Percentiles rank a stretch among this genome's conserved stretches.
phyloP scores from a whole-genome alignment of 169 alveolate species.

The Plasmodium knowlesi region DNA sequence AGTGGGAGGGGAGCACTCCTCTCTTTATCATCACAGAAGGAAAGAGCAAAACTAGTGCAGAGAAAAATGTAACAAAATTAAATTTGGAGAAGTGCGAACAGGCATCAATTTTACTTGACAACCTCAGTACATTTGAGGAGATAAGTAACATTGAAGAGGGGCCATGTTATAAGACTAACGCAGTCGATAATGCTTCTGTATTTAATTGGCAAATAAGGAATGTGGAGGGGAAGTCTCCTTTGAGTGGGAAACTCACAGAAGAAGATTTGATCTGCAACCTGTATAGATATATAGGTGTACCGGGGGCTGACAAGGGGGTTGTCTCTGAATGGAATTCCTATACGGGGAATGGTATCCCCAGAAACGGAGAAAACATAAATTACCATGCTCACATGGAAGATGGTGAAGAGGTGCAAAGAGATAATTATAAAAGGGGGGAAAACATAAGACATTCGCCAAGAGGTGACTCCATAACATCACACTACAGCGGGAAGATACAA shows the following conservation, averaged over 20 bases:
- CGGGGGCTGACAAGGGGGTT: background rate
- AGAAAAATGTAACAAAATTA: slow-evolving; percentile 12
- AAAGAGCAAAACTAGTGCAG: background rate
- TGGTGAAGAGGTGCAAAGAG: background rate
- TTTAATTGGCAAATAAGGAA: background rate
- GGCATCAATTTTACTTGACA: slow-evolving; percentile 66
- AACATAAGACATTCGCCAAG: background rate
- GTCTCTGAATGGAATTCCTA: background rate
- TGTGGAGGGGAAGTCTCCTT: background rate
- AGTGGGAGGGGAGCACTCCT: background rate
- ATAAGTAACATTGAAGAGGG: background rate
- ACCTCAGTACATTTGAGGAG: slow-evolving; percentile 17
- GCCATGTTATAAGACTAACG: background rate
- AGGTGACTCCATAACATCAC: background rate
- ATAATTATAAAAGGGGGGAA: background rate
- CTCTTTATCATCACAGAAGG: background rate
- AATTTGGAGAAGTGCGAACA: slow-evolving; percentile 44
- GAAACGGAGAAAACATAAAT: background rate
- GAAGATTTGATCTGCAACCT: background rate
- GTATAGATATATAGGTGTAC: background rate
- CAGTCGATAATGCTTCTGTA: background rate
- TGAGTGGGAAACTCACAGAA: background rate
- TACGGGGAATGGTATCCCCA: background rate
- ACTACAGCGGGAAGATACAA: background rate
- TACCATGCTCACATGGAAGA: background rate